Evolutionary conservation across 345 rosid genomes (phyloP).

Genomic region (Melaleuca alternifolia): DNA sequence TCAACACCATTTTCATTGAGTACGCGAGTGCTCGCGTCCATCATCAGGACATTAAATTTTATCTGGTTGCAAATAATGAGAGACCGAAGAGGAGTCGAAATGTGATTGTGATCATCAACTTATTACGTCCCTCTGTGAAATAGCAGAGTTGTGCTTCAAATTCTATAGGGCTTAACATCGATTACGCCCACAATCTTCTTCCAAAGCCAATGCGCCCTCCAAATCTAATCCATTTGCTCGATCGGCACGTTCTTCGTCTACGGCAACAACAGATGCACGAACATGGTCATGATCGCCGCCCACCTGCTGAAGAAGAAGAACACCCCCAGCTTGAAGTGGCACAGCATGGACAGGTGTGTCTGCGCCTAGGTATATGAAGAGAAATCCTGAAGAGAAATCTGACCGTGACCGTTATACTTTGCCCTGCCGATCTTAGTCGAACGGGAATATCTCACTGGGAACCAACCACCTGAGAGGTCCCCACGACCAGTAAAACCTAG

Average conservation of each 20-base stretch:
- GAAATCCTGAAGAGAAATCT: constrained; percentile 17
- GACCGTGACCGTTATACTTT: constrained; percentile 22
- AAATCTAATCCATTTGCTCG: constrained; percentile 30
- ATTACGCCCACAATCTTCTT: not conserved
- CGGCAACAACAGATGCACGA: constrained; percentile 22
- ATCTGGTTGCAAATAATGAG: not conserved
- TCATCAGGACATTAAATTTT: not conserved
- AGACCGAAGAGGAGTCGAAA: not conserved
- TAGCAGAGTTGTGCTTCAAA: not conserved
- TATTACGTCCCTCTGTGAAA: not conserved
- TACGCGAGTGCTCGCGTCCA: not conserved
- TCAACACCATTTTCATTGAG: not conserved
- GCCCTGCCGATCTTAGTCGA: constrained; percentile 35
- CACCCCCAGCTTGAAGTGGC: constrained; percentile 29
- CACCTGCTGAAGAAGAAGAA: constrained; percentile 40
- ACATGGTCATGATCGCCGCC: constrained; percentile 30
- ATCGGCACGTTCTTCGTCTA: constrained; percentile 35
- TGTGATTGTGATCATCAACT: not conserved
- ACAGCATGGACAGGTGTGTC: constrained; percentile 20
- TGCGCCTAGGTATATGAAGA: constrained; percentile 34
- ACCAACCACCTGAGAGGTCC: constrained; percentile 40
- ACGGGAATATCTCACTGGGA: constrained; percentile 32
- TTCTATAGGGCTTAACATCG: not conserved
- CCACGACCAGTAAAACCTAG: constrained; percentile 40
- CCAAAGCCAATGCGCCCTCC: constrained; percentile 43